Evolutionary conservation across 2,329 filamentous ascomycete species (phyloP).

Genomic region (Fusarium mangiferae): DNA sequence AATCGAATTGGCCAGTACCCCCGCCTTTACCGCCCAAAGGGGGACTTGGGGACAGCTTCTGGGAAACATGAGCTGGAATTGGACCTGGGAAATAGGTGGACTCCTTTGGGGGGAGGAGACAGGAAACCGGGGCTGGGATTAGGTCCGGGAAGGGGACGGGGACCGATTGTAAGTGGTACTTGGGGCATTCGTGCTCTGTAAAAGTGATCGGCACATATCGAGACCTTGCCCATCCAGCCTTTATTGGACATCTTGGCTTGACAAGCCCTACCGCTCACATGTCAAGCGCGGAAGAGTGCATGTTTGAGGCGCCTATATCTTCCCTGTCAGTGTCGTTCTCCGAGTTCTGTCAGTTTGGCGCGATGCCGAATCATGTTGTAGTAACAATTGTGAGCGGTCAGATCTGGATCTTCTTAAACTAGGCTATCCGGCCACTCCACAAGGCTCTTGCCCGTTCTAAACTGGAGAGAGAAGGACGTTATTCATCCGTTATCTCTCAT

Average conservation of each 20-base stretch:
- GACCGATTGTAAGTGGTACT: conserved; percentile 35
- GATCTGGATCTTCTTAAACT: conserved; percentile 27
- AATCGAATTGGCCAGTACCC: conserved; percentile 37
- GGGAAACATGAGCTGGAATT: conserved; percentile 30
- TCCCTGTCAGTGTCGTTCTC: conserved; percentile 9
- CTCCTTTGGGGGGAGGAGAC: conserved; percentile 28
- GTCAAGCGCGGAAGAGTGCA: conserved; percentile 41
- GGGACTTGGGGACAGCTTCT: conserved; percentile 30
- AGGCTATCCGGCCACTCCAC: conserved; percentile 5
- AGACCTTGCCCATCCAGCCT: conserved; percentile 29
- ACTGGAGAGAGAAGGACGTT: conserved; percentile 2
- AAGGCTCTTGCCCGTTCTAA: neutral
- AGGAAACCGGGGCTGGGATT: conserved; percentile 29
- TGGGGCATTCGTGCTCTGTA: conserved; percentile 34
- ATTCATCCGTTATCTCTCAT: conserved; percentile 29
- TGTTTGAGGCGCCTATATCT: conserved; percentile 32
- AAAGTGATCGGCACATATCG: conserved; percentile 40
- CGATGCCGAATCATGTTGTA: conserved; percentile 33
- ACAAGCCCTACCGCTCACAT: conserved; percentile 44
- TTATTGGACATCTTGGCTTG: conserved; percentile 39
- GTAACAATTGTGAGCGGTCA: conserved; percentile 23
- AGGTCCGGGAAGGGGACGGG: conserved; percentile 24
- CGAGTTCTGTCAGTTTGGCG: conserved; percentile 31
- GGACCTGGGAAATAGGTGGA: conserved; percentile 36
- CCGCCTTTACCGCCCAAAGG: conserved; percentile 44